Evolutionary conservation across 2,329 filamentous ascomycete species (phyloP).

Genomic region (Chaetoscypha palmicola): DNA sequence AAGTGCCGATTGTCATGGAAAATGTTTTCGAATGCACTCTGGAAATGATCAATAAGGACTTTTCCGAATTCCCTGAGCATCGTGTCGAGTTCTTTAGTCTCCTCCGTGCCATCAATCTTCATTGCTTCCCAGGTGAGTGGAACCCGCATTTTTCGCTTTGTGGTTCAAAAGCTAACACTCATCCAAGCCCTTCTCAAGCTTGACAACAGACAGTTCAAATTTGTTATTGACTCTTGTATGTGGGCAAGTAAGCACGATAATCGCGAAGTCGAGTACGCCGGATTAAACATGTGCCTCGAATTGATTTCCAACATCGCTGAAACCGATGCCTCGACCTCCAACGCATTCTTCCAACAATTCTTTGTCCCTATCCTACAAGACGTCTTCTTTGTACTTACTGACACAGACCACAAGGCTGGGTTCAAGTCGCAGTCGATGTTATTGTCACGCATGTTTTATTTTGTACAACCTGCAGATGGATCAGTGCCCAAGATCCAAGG

Average conservation of each 20-base stretch:
- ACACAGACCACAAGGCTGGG: conserved; percentile 96
- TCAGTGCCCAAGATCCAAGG: conserved; percentile 78
- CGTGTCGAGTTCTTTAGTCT: conserved; percentile 99
- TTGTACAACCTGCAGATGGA: conserved; percentile 68
- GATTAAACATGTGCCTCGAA: conserved; percentile 96
- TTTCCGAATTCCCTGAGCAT: conserved; percentile 97
- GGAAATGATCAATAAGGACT: conserved; percentile 99
- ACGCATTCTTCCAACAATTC: conserved; percentile 96
- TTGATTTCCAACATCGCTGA: conserved; percentile 97
- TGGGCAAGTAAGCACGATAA: conserved; percentile 99
- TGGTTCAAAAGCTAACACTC: not conserved
- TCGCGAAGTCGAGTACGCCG: conserved; percentile 91
- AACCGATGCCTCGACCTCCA: conserved; percentile 76
- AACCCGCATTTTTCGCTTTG: not conserved
- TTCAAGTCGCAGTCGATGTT: conserved; percentile 98
- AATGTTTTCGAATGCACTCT: conserved; percentile 97
- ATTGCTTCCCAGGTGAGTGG: conserved; percentile 75
- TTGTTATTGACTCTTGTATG: conserved; percentile 98
- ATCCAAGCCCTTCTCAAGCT: conserved; percentile 71
- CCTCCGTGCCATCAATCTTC: conserved; percentile 88
- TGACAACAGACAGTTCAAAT: conserved; percentile 96
- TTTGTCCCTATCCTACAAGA: conserved; percentile 94
- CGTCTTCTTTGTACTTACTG: conserved; percentile 95
- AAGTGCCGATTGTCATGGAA: conserved; percentile 95
- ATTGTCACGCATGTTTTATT: conserved; percentile 91